Percentiles rank a stretch among this genome's conserved stretches.
phyloP scores from a whole-genome alignment of 352 stramenopile species.

The Phytophthora quininea region DNA sequence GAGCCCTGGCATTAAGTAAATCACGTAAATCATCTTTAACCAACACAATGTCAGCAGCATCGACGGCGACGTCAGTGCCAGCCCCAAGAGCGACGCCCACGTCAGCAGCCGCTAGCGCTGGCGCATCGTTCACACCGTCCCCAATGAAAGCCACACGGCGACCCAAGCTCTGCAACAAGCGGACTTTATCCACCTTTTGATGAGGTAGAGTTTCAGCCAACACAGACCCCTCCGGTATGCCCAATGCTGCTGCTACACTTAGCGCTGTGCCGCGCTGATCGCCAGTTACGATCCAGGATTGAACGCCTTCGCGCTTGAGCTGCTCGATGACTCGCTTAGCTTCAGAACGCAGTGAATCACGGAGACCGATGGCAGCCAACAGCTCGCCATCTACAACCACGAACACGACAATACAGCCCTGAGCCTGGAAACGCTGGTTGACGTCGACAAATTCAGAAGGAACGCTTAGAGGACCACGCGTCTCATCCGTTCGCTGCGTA shows the following conservation, averaged over 20 bases:
- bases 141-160: slow-evolving; percentile 79
- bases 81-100: slow-evolving; percentile 70
- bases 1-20: slow-evolving; percentile 64
- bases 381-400: slow-evolving; percentile 63
- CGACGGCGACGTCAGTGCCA: slow-evolving; percentile 73
- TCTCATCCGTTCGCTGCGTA: slow-evolving; percentile 45
- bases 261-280: slow-evolving; percentile 69
- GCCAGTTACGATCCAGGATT: slow-evolving; percentile 81
- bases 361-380: slow-evolving; percentile 57
- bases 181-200: slow-evolving; percentile 82
- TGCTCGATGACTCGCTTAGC: slow-evolving; percentile 59
- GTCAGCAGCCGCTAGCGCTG: slow-evolving; percentile 71
- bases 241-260: slow-evolving; percentile 52
- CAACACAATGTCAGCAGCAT: slow-evolving; percentile 75
- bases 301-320: slow-evolving; percentile 57
- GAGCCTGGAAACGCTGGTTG: slow-evolving; percentile 54
- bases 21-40: slow-evolving; percentile 76
- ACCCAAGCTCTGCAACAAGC: slow-evolving; percentile 66
- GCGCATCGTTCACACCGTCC: slow-evolving; percentile 77
- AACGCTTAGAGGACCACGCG: slow-evolving; percentile 34
- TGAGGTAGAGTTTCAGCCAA: slow-evolving; percentile 70
- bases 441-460: slow-evolving; percentile 44
- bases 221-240: slow-evolving; percentile 61
- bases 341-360: slow-evolving; percentile 57
- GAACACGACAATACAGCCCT: slow-evolving; percentile 66